Percentiles rank a stretch among this genome's conserved stretches.
Conservation (phyloP, 352 stramenopile species). For the Pythium diclinum region DNA sequence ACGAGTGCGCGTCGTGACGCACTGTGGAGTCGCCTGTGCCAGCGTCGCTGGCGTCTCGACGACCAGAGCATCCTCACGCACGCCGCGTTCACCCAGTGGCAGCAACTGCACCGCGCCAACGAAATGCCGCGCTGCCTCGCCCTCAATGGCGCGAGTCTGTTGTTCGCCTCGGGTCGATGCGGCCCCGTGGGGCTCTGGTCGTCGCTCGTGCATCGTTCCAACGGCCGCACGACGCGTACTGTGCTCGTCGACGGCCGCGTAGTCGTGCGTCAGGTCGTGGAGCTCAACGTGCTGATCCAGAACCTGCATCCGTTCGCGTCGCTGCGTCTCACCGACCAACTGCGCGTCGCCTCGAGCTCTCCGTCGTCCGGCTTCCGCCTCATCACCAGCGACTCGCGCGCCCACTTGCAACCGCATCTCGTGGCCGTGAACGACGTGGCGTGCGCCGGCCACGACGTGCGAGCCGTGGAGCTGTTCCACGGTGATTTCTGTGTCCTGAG, state of each 20-base stretch:
- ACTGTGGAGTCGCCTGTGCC: slow-evolving; percentile 40
- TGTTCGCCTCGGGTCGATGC: slow-evolving; percentile 36
- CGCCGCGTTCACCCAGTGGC: slow-evolving; percentile 28
- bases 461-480: slow-evolving; percentile 34
- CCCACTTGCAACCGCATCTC: slow-evolving; percentile 43
- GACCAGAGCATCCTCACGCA: background rate
- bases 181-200: slow-evolving; percentile 37
- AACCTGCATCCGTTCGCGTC: slow-evolving; percentile 28
- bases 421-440: slow-evolving; percentile 35
- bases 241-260: slow-evolving; percentile 44
- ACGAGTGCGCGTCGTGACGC: slow-evolving; percentile 19
- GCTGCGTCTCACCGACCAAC: slow-evolving; percentile 37
- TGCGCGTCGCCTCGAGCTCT: slow-evolving; percentile 22
- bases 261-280: slow-evolving; percentile 51
- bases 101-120: slow-evolving; percentile 34
- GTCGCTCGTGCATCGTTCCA: slow-evolving; percentile 46
- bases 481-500: slow-evolving; percentile 48
- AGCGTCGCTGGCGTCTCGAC: slow-evolving; percentile 33
- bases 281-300: slow-evolving; percentile 56
- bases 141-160: slow-evolving; percentile 22
- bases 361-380: slow-evolving; percentile 27
- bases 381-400: slow-evolving; percentile 35
- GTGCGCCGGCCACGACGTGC: slow-evolving; percentile 27
- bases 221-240: slow-evolving; percentile 51
- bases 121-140: slow-evolving; percentile 35